Percentiles rank a stretch among this genome's conserved stretches.
Evolutionary conservation across 345 rosid genomes (phyloP).

Genomic region (Nephelium lappaceum): DNA sequence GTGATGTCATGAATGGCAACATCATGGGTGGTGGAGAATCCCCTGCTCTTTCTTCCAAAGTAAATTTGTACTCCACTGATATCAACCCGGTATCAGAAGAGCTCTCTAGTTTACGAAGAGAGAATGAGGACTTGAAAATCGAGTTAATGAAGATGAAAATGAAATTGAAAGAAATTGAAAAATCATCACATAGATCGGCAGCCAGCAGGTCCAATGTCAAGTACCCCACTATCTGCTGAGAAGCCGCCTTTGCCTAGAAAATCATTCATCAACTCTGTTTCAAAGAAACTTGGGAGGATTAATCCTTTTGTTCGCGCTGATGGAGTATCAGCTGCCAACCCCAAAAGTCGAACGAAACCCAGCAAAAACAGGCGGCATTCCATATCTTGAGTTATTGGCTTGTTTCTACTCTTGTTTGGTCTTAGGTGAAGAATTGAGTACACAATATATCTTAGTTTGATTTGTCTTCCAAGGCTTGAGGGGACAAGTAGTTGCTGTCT

Average conservation of each 20-base stretch:
- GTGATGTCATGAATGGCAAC: conserved; percentile 61
- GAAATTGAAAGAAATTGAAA: conserved; percentile 78
- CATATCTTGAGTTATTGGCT: conserved; percentile 56
- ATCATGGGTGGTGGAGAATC: conserved; percentile 35
- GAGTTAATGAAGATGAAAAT: conserved; percentile 84
- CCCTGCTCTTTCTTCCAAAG: conserved; percentile 41
- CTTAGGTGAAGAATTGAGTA: conserved; percentile 2
- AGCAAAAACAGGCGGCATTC: conserved; percentile 85
- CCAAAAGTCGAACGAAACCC: conserved; percentile 60
- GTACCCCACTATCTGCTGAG: conserved; percentile 41
- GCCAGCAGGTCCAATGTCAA: conserved; percentile 39
- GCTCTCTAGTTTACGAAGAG: conserved; percentile 61
- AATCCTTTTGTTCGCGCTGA: conserved; percentile 57
- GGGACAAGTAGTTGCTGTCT: conserved; percentile 12
- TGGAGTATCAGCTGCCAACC: conserved; percentile 47
- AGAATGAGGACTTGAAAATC: conserved; percentile 80
- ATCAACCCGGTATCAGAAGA: conserved; percentile 59
- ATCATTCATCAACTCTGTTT: conserved; percentile 75
- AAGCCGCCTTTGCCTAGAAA: conserved; percentile 82
- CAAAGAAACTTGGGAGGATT: conserved; percentile 77
- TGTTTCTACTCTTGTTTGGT: background rate
- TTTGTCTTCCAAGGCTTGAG: conserved; percentile 22
- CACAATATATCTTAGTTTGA: conserved; percentile 10
- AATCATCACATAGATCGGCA: conserved; percentile 27
- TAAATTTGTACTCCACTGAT: conserved; percentile 35